Conservation (phyloP, 495 filamentous ascomycete species). For the Sordaria brevicollis region DNA sequence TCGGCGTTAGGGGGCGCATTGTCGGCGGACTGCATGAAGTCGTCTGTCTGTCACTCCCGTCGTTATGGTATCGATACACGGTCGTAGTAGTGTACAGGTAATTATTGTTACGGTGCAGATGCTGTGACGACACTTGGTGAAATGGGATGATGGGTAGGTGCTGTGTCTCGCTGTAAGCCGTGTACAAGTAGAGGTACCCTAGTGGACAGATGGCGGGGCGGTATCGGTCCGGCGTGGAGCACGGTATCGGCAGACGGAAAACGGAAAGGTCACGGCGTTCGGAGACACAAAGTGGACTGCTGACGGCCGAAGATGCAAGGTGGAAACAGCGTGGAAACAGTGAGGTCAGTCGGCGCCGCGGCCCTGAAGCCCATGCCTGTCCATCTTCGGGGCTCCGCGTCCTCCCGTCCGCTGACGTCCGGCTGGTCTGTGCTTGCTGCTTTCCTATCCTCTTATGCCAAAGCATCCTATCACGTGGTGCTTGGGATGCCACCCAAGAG, state of each 20-base stretch:
- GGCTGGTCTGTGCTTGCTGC: not conserved
- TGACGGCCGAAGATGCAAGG: not conserved
- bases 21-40: slow-evolving; percentile 35
- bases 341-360: not conserved
- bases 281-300: not conserved
- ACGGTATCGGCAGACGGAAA: not conserved
- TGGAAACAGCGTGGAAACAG: not conserved
- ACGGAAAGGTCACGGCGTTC: not conserved
- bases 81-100: not conserved
- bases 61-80: not conserved
- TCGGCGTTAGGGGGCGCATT: slow-evolving; percentile 30
- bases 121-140: not conserved
- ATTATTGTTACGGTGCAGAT: not conserved
- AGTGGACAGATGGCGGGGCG: not conserved
- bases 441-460: not conserved
- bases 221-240: not conserved
- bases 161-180: not conserved
- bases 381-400: not conserved
- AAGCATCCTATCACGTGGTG: not conserved
- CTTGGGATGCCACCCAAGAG: not conserved
- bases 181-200: too few species aligned
- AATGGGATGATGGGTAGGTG: too few species aligned
- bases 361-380: not conserved
- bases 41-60: not conserved
- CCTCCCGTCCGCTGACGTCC: not conserved